These are phyloP conservation scores for Odontarrhena argentea DNA, from an alignment of 345 rosid species.

Conservation along the genomic window DNA sequence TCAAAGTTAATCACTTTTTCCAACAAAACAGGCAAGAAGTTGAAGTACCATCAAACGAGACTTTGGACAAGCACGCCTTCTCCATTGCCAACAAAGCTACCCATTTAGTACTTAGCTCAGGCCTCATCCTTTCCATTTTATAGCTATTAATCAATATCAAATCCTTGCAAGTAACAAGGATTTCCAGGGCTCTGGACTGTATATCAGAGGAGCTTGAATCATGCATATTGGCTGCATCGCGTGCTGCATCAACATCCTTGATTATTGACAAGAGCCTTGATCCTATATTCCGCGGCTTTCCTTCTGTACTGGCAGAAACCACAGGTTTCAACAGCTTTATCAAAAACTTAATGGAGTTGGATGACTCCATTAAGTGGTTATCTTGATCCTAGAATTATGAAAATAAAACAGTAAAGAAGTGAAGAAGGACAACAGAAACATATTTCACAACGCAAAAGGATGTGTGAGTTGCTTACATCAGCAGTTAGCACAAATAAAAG, in stretches of 20 bases:
- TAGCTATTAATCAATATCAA: slow-evolving; percentile 45
- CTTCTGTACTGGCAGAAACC: slow-evolving; percentile 46
- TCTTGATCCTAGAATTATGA: slow-evolving; percentile 70
- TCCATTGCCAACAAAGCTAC: slow-evolving; percentile 81
- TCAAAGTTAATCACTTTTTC: slow-evolving; percentile 5
- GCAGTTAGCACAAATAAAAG: slow-evolving; percentile 72
- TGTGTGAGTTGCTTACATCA: slow-evolving; percentile 58
- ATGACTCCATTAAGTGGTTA: slow-evolving; percentile 72
- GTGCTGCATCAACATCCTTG: slow-evolving; percentile 52
- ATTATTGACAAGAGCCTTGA: slow-evolving; percentile 66
- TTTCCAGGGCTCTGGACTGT: slow-evolving; percentile 68
- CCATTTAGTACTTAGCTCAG: slow-evolving; percentile 82
- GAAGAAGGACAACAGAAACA: background rate
- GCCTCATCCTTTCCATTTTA: slow-evolving; percentile 52
- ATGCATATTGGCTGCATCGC: slow-evolving; percentile 46
- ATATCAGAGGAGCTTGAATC: slow-evolving; percentile 62
- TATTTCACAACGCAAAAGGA: background rate
- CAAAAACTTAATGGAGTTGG: slow-evolving; percentile 60
- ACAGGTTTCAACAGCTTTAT: slow-evolving; percentile 78
- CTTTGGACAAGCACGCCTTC: slow-evolving; percentile 84
- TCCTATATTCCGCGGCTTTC: slow-evolving; percentile 62
- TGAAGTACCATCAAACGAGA: slow-evolving; percentile 80
- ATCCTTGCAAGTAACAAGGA: slow-evolving; percentile 72
- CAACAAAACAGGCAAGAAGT: background rate
- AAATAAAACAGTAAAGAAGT: slow-evolving; percentile 6